Percentiles rank a stretch among this genome's conserved stretches.
Evolutionary conservation across 2,329 filamentous ascomycete genomes (phyloP).

Genomic region (Calonectria crousiana): DNA sequence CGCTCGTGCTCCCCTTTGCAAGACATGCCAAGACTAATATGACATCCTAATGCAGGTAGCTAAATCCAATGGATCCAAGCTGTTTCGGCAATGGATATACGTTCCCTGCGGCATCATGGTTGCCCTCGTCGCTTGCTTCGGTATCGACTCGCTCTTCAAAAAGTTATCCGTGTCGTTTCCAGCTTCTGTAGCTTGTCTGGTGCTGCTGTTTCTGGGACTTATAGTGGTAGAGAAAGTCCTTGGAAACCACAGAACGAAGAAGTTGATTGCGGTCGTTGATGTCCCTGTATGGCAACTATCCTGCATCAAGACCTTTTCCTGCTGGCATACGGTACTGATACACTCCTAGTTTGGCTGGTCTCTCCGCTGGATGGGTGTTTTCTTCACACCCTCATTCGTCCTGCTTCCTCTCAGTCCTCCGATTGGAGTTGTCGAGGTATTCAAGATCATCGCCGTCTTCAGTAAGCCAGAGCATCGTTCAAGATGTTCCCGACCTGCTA

Average conservation of each 20-base stretch:
- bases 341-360: slow-evolving; percentile 65
- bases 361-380: slow-evolving; percentile 69
- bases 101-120: slow-evolving; percentile 59
- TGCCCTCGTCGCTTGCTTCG: slow-evolving; percentile 58
- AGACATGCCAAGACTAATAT: slow-evolving; percentile 21
- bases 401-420: slow-evolving; percentile 67
- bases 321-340: neutral
- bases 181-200: slow-evolving; percentile 69
- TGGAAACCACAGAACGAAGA: slow-evolving; percentile 61
- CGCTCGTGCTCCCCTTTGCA: neutral
- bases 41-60: slow-evolving; percentile 27
- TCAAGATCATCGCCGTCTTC: slow-evolving; percentile 71
- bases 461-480: slow-evolving; percentile 51
- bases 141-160: slow-evolving; percentile 56
- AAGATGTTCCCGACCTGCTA: neutral
- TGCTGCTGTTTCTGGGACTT: slow-evolving; percentile 65
- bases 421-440: slow-evolving; percentile 66
- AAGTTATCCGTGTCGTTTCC: slow-evolving; percentile 67
- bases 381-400: slow-evolving; percentile 71
- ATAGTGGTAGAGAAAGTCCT: slow-evolving; percentile 60
- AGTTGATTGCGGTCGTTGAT: slow-evolving; percentile 63
- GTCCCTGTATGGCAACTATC: slow-evolving; percentile 59
- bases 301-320: neutral
- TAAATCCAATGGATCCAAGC: slow-evolving; percentile 29
- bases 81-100: slow-evolving; percentile 59